These are phyloP conservation scores for Lasiosphaeria miniovina DNA, from an alignment of 495 filamentous ascomycete species.

Conservation along the genomic window DNA sequence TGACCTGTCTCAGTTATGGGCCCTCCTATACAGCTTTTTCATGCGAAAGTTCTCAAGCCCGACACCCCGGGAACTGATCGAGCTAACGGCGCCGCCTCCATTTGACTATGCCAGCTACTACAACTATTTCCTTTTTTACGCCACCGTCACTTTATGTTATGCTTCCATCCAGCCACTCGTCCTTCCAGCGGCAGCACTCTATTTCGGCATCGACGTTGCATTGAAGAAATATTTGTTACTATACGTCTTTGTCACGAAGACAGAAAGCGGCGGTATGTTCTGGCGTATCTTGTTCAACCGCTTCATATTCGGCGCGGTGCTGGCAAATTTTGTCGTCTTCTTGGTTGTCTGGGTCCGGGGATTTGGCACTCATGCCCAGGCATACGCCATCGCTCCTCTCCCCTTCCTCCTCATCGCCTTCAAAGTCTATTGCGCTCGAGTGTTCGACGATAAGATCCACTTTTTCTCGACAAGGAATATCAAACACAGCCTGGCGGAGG, in stretches of 20 bases:
- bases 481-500: slow-evolving; percentile 53
- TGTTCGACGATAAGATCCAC: slow-evolving; percentile 72
- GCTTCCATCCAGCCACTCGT: slow-evolving; percentile 84
- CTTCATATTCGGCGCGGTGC: slow-evolving; percentile 74
- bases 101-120: slow-evolving; percentile 98
- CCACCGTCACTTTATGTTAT: slow-evolving; percentile 85
- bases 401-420: slow-evolving; percentile 79
- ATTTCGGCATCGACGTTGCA: slow-evolving; percentile 82
- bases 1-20: slow-evolving; percentile 82
- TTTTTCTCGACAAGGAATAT: slow-evolving; percentile 68
- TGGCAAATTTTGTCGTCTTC: slow-evolving; percentile 77
- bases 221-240: slow-evolving; percentile 94
- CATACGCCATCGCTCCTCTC: slow-evolving; percentile 68
- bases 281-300: slow-evolving; percentile 93
- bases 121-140: slow-evolving; percentile 93
- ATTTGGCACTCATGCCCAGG: slow-evolving; percentile 50
- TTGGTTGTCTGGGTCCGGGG: slow-evolving; percentile 64
- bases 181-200: slow-evolving; percentile 84
- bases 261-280: slow-evolving; percentile 89
- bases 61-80: slow-evolving; percentile 89
- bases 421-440: slow-evolving; percentile 76
- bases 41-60: slow-evolving; percentile 78
- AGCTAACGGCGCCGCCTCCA: slow-evolving; percentile 84
- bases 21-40: slow-evolving; percentile 75
- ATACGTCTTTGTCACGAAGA: slow-evolving; percentile 95